A percentile compares a stretch with the other conserved stretches of the same genome.
Conservation (phyloP, 2,329 filamentous ascomycete genomes). For the Aspergillus tubingensis region DNA sequence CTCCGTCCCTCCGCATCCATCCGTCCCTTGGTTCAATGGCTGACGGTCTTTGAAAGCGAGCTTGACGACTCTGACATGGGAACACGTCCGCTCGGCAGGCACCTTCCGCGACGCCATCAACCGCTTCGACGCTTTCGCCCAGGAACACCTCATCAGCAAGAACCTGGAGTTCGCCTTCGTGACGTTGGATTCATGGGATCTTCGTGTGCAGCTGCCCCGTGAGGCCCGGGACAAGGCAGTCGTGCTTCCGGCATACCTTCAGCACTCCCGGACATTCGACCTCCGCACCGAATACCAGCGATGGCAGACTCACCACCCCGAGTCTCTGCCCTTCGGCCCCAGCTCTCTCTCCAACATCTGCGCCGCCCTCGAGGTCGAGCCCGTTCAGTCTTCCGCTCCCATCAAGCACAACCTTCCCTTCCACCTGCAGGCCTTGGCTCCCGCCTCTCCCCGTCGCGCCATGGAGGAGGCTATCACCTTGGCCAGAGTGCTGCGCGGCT, state of each 20-base stretch:
- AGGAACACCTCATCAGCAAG: slow-evolving; percentile 85
- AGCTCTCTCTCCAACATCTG: slow-evolving; percentile 97
- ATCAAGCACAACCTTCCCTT: slow-evolving; percentile 99
- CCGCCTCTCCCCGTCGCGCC: slow-evolving; percentile 89
- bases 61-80: slow-evolving; percentile 96
- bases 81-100: slow-evolving; percentile 95
- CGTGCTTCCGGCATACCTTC: slow-evolving; percentile 91
- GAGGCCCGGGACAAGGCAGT: slow-evolving; percentile 98
- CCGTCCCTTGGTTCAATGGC: slow-evolving; percentile 28
- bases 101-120: slow-evolving; percentile 96
- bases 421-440: slow-evolving; percentile 92
- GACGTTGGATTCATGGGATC: slow-evolving; percentile 96
- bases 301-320: slow-evolving; percentile 97
- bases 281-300: slow-evolving; percentile 95
- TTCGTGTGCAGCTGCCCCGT: slow-evolving; percentile 93
- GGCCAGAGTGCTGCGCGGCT: slow-evolving; percentile 83
- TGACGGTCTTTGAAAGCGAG: slow-evolving; percentile 64
- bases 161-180: slow-evolving; percentile 98
- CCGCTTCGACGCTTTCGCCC: slow-evolving; percentile 90
- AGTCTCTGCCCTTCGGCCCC: slow-evolving; percentile 93
- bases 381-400: slow-evolving; percentile 92
- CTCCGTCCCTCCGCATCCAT: slow-evolving; percentile 15
- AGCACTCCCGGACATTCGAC: slow-evolving; percentile 97
- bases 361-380: slow-evolving; percentile 95
- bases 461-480: slow-evolving; percentile 98